Base-by-base conservation (phyloP, 148 eudicot genomes). In the Oxyria digyna region DNA sequence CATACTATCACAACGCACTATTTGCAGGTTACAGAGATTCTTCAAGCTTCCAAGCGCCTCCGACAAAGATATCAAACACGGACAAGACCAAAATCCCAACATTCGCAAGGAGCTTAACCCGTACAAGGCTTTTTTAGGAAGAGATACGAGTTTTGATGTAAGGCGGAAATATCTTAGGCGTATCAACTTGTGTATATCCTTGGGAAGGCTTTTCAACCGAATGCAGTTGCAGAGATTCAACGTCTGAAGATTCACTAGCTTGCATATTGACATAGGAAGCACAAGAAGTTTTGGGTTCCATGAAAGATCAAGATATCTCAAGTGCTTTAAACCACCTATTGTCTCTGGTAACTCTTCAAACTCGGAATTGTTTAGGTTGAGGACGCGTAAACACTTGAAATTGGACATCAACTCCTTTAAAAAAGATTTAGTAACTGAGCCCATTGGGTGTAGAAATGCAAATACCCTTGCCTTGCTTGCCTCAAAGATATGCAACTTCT, bases 181-280 rank as follows among this genome's bases (percentile, higher is more conserved):
- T 0, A 64, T 21, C 26, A 80, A 33, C 27, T 69, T 80, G n/a
- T 48, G n/a, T 10, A 80, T 2, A 32, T 68, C 35, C 11, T 2
- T 8, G 2, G 82, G 82, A 49, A 76, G 72, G 29, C 42, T 71
- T 41, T 62, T 41, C 32, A 73, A 10, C 0, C 10, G 33, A 0
- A 0, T 0, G 18, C 82, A 75, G 0, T 46, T 3, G 0, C 0
- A 0, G 26, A 79, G 29, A 17, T 20, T 9, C 8, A 73, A 48
- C 4, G 49, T 37, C 41, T 79, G 74, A 27, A 79, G 23, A 70
- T 79, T 79, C 42, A 50, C 42, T 3, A 79, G 31, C 14, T 76
- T 46, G 37, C 69, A 26, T 4, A 67, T 70, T n/a, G 77, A 73
- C 14, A 20, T 24, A 4, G 78, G 74, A 0, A 75, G 74, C 24